A percentile compares a stretch with the other conserved stretches of the same genome.
phyloP scores from a whole-genome alignment of 208 protist genomes.

The Leishmania guyanensis region DNA sequence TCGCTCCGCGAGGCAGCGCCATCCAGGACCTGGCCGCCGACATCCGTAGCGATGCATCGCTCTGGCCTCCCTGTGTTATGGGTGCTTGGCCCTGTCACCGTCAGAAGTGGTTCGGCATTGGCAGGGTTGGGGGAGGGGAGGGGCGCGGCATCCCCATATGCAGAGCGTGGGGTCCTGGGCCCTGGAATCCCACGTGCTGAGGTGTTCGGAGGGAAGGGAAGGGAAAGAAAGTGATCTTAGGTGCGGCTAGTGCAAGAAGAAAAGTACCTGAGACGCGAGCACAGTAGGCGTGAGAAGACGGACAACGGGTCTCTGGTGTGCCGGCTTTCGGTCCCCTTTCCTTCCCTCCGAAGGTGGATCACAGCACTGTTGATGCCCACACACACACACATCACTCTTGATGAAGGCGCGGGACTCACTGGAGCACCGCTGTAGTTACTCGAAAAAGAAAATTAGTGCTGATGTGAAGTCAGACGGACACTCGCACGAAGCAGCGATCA shows the following conservation, averaged over 20 bases:
- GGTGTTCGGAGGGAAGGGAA: neutral
- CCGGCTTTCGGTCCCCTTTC: neutral
- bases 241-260: neutral
- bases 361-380: neutral
- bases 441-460: constrained; percentile 2
- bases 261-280: neutral
- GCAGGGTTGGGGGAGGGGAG: neutral
- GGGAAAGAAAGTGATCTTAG: neutral
- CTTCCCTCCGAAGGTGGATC: neutral
- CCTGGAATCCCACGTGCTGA: neutral
- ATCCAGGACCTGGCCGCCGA: neutral
- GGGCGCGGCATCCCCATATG: neutral
- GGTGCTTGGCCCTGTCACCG: neutral
- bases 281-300: neutral
- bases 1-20: neutral
- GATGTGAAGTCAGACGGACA: neutral
- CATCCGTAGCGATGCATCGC: neutral
- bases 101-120: neutral
- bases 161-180: neutral
- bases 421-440: neutral
- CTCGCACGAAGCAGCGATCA: neutral
- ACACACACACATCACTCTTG: neutral
- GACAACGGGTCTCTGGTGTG: neutral
- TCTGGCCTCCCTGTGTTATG: neutral
- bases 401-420: neutral